Evolutionary conservation across 2,329 filamentous ascomycete species (phyloP), one percentile per base, ranked within the genome.

Genomic region (Neonectria magnoliae): DNA sequence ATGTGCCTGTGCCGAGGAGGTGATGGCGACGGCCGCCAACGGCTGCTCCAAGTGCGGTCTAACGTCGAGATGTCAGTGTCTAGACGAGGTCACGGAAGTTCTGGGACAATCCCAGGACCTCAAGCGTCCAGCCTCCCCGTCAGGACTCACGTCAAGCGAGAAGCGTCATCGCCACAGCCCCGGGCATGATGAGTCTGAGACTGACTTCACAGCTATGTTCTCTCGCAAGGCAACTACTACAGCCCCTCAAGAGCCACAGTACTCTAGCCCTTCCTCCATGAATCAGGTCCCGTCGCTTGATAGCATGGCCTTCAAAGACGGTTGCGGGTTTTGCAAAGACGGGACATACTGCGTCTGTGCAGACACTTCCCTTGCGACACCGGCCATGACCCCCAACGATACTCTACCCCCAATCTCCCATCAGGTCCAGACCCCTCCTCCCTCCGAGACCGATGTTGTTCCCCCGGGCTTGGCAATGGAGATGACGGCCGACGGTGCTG

Each of bases 341-440:
- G 92, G 91, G 5, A 94, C 91, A 0, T 93, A 93, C 71, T 96
- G 93, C 75, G 89, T 94, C 69, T 96, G 93, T 77, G 92, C 92
- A 25, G 92, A 94, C 68, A 79, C 81, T 20, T 79, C 81, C 25
- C 75, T 81, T 66, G 77, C 76, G 10, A 79, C 78, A 33, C 78
- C 81, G 1, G 78, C 79, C 55, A 79, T 81, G 71, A 78, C 80
- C 13, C 76, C 77, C 2, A 75, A 80, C 14, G 80, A 82, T 44
- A 76, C 79, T 1, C 77, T 82, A 7, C 79, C 81, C 29, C 78
- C 80, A 27, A 76, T 81, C 57, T 82, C 76, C 13, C 78, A 82
- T 67, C 86, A 87, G 76, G 84, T 81, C 31, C 83, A 85, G 66
- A 89, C 87, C 3, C 87, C 87, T 11, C 87, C 87, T 7, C 85